phyloP scores from a whole-genome alignment of 169 alveolate genomes.

The Eimeria tenella region DNA sequence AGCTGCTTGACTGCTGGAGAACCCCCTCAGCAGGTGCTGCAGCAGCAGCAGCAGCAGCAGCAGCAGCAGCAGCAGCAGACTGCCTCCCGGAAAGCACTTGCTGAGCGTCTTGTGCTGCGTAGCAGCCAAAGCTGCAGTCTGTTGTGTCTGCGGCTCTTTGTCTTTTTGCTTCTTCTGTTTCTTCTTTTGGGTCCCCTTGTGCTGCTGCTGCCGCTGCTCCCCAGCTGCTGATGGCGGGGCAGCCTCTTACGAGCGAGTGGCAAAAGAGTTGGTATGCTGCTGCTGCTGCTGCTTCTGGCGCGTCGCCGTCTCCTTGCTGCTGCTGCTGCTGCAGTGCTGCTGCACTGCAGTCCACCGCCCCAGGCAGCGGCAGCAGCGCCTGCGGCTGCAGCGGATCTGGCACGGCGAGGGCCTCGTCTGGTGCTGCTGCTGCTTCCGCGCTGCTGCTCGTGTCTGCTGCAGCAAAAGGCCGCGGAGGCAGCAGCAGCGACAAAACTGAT shows the following conservation, averaged over 20 bases:
- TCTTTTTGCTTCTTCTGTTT: conserved; percentile 46
- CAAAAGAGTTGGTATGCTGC: conserved; percentile 5
- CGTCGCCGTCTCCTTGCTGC: neutral
- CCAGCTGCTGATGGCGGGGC: conserved; percentile 39
- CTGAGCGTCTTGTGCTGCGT: neutral
- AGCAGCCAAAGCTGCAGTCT: conserved; percentile 35
- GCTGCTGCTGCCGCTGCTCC: conserved; percentile 32
- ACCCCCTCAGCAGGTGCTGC: neutral
- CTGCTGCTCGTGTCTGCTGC: neutral
- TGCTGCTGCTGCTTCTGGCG: conserved; percentile 16
- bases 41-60: conserved; percentile 9
- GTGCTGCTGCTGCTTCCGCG: neutral
- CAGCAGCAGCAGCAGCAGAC: conserved; percentile 40
- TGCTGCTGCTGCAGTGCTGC: conserved; percentile 25
- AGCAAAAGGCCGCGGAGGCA: conserved; percentile 46
- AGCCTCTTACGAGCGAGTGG: conserved; percentile 21
- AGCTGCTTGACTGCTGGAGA: neutral
- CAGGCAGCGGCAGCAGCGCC: conserved; percentile 16
- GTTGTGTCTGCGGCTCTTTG: conserved; percentile 11
- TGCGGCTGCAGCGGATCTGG: neutral
- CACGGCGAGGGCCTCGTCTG: neutral
- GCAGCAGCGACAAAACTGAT: neutral
- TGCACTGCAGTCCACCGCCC: conserved; percentile 7
- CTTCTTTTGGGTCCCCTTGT: neutral
- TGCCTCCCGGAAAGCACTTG: neutral